A percentile compares a stretch with the other conserved stretches of the same genome.
These are phyloP conservation scores for Sordariomycetes sp. DNA, from an alignment of 2,329 filamentous ascomycete species.

Conservation along the genomic window DNA sequence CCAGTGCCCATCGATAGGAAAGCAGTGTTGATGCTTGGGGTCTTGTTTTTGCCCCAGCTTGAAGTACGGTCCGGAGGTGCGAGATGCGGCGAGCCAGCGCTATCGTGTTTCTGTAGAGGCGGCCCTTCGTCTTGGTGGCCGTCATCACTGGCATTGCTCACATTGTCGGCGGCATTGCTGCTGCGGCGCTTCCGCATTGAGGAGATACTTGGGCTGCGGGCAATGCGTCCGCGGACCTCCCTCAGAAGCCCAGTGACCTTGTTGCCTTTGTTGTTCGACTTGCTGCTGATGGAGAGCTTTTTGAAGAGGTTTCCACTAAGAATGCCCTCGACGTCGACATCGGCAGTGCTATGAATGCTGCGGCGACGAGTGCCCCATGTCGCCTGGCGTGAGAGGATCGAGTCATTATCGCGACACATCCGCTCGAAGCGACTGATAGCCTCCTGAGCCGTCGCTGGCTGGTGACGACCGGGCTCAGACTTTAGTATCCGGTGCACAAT, in stretches of 20 bases:
- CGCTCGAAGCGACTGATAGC: slow-evolving; percentile 44
- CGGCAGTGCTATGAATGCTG: slow-evolving; percentile 50
- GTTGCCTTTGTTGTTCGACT: slow-evolving; percentile 29
- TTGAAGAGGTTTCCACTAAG: slow-evolving; percentile 54
- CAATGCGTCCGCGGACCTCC: slow-evolving; percentile 37
- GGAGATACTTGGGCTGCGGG: slow-evolving; percentile 35
- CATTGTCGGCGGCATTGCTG: slow-evolving; percentile 24
- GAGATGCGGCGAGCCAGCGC: slow-evolving; percentile 25
- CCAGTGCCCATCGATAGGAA: slow-evolving; percentile 45
- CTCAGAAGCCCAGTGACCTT: slow-evolving; percentile 38
- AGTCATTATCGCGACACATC: slow-evolving; percentile 45
- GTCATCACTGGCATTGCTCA: slow-evolving; percentile 8
- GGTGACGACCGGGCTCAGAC: slow-evolving; percentile 20
- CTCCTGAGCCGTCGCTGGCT: slow-evolving; percentile 41
- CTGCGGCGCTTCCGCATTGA: slow-evolving; percentile 37
- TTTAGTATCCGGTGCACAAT: slow-evolving; percentile 33
- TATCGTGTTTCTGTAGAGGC: slow-evolving; percentile 27
- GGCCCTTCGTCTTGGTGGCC: slow-evolving; percentile 17
- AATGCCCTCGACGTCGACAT: slow-evolving; percentile 46
- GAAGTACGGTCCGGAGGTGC: slow-evolving; percentile 39
- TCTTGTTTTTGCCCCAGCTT: slow-evolving; percentile 42
- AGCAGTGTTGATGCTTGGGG: slow-evolving; percentile 50
- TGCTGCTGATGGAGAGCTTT: slow-evolving; percentile 46
- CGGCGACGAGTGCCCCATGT: slow-evolving; percentile 63
- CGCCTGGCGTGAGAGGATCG: slow-evolving; percentile 52